Base-by-base conservation (phyloP, 148 eudicot species). In the Camellia granthamiana region DNA sequence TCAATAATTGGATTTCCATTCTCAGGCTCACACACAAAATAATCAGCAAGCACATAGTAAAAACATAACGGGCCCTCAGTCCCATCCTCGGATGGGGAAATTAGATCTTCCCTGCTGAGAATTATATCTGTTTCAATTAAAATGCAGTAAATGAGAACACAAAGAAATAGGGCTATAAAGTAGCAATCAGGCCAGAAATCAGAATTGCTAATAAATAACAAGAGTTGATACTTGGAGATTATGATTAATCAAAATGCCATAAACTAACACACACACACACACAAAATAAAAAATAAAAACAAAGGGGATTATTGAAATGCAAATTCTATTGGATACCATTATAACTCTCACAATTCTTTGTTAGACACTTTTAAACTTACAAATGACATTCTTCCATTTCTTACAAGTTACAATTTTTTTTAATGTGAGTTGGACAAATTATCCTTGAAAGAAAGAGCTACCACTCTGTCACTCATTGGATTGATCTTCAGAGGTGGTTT, bases 1-100 rank as follows among this genome's bases (percentile, higher is more conserved):
- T 92, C 97, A 84, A 95, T 93, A 73, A 95, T 90, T 60, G 93
- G 90, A 78, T 87, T 89, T 60, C 94, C 99, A 84, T 90, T 88
- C 79, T 90, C 86, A 58, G 94, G 97, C 81, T 84, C 89, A 83
- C 81, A 55, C 58, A 90, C 84, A 83, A 93, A 95, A 87, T 95
- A 90, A 81, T 85, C 92, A 80, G 98, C 94, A 81, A 95, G 98
- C 80, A 95, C 95, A 79, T 92, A 89, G 54, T 92, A 92, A 81
- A 90, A 95, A 87, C 99, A 95, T 63, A 92, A 75, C 30, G 85
- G 88, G 77, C 84, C 88, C 64, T 78, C 88, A 61, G 81, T 73
- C 10, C 72, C 89, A 81, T 86, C 84, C 63, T 84, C 86, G 42
- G 75, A 87, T 18, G 84, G 87, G 74, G 85, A 81, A 76, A 89